Evolutionary conservation across 495 filamentous ascomycete species (phyloP), one percentile per base, ranked within the genome.

Genomic region (Xylaria castorea): DNA sequence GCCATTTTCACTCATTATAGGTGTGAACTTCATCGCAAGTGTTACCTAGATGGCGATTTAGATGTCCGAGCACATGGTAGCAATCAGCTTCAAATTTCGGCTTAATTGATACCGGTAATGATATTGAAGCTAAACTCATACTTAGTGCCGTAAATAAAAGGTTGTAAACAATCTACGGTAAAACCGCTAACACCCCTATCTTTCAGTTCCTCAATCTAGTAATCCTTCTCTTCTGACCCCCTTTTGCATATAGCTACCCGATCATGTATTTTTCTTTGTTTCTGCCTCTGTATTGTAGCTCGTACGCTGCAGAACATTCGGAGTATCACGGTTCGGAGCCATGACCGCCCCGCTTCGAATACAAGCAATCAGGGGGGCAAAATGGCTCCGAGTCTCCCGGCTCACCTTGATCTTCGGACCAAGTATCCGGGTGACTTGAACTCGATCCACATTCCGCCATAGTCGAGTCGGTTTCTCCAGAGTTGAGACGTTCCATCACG

Each of bases 371-470:
- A 4, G 62, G 5, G 20, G 71, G 75, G 27, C 75, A 76, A 36
- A 79, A 79, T 20, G 75, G 77, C n/a, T 79, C 75, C 22, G 75
- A 77, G 42, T 79, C 58, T 9, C 75, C 77, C 1, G 77, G 77
- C 25, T 79, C 77, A 14, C 75, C 75, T 42, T 71, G 77, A 48
- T 66, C 61, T 46, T 73, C 69, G 0, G 74, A 72, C 75, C 71
- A 77, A 20, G 71, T 77, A 38, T 77, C 66, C 8, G 72, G 75
- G 55, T 77, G 75, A 34, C 75, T 75, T 7, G 75, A 74, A 38
- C 57, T 50, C 22, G 51, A 38, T 27, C 16, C 27, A 27, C 22
- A 11, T 20, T 63, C 53, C 12, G 53, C 22, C 7, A 38, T 4
- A 25, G 11, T 27, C 14, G 60, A 34, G 1, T 36, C 34, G 7